phyloP scores from a whole-genome alignment of 495 filamentous ascomycete species.

The Xylaria scruposa region DNA sequence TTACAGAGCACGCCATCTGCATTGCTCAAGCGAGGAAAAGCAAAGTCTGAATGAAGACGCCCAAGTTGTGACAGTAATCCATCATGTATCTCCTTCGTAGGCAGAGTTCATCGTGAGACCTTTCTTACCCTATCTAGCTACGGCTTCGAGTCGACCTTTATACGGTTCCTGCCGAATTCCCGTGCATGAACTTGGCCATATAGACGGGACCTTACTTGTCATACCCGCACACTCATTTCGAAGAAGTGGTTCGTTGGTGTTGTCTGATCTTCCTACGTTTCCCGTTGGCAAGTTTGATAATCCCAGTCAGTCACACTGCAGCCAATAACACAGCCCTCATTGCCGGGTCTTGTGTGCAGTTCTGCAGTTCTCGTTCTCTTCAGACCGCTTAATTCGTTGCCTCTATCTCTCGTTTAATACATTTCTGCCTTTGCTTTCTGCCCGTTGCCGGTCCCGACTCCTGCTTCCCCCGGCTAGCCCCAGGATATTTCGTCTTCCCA shows the following conservation, averaged over 20 bases:
- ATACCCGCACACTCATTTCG: constrained; percentile 1
- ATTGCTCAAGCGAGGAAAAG: constrained; percentile 16
- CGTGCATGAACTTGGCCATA: constrained; percentile 37
- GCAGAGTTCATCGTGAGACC: neutral
- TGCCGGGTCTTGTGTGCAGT: constrained; percentile 19
- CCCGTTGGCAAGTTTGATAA: constrained; percentile 20
- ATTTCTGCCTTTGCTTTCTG: constrained; percentile 13
- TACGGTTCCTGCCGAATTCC: constrained; percentile 31
- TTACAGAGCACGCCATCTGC: neutral
- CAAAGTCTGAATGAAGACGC: neutral
- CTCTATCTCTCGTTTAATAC: constrained; percentile 19
- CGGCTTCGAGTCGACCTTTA: constrained; percentile 27
- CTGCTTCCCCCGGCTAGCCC: constrained; percentile 18
- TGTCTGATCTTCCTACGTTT: constrained; percentile 25
- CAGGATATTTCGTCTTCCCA: constrained; percentile 6
- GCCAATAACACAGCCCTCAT: constrained; percentile 25
- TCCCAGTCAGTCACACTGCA: constrained; percentile 28
- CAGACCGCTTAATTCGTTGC: constrained; percentile 20
- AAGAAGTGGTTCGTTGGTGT: constrained; percentile 12
- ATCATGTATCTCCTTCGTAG: neutral
- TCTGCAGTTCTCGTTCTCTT: constrained; percentile 15
- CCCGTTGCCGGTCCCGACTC: constrained; percentile 17
- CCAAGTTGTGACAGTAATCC: neutral
- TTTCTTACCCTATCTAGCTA: neutral
- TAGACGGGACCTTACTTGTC: constrained; percentile 9